A percentile compares a stretch with the other conserved stretches of the same genome.
Conservation (phyloP, 176 grass and related monocot species). For the Musa acuminata region DNA sequence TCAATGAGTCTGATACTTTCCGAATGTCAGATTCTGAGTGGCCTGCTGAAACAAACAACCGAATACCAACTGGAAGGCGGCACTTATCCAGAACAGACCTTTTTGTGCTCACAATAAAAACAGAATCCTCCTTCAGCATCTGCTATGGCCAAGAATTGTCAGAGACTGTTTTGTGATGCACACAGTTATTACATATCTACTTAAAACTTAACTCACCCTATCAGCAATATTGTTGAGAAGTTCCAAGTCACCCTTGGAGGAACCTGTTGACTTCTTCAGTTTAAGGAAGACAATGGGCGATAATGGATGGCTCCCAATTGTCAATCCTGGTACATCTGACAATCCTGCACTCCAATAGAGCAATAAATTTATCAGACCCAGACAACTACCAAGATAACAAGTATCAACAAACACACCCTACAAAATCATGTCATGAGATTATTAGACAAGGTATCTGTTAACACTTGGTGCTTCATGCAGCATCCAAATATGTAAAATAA, state of each 20-base stretch:
- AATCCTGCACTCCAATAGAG: constrained; percentile 44
- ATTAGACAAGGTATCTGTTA: neutral
- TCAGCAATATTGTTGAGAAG: constrained; percentile 62
- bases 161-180: neutral
- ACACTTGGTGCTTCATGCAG: neutral
- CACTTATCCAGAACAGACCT: constrained; percentile 68
- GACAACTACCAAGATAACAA: neutral
- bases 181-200: neutral
- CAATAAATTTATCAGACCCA: neutral
- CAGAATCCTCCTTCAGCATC: constrained; percentile 77
- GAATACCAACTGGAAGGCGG: constrained; percentile 63
- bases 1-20: constrained; percentile 46
- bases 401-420: no score
- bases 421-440: no score
- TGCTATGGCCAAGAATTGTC: constrained; percentile 15
- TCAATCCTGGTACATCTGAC: constrained; percentile 50
- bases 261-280: constrained; percentile 63
- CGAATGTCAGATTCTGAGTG: constrained; percentile 63
- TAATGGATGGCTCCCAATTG: constrained; percentile 53
- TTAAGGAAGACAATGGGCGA: constrained; percentile 74
- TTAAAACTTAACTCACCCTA: constrained; percentile 31
- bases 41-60: constrained; percentile 58
- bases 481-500: neutral
- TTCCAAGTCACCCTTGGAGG: constrained; percentile 33
- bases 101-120: constrained; percentile 70